Evolutionary conservation across 2,329 filamentous ascomycete species (phyloP).

Genomic region (Aspergillus caelatus): DNA sequence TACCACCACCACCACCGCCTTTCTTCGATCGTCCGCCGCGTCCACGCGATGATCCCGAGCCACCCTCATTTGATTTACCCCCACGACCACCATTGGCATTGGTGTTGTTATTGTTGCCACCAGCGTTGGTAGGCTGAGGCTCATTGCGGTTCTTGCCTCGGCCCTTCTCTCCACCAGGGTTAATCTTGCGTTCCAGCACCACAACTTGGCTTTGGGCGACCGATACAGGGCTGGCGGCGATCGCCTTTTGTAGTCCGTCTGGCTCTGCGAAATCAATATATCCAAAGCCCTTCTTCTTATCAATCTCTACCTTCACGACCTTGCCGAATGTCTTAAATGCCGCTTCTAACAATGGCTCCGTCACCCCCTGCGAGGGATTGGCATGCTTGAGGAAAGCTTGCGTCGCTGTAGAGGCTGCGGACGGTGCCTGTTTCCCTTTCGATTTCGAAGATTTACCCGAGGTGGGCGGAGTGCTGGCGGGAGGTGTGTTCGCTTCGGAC

Average conservation of each 20-base stretch:
- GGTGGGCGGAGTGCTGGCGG: conserved; percentile 20
- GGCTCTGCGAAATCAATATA: conserved; percentile 85
- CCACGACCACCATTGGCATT: conserved; percentile 11
- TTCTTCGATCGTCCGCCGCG: conserved; percentile 24
- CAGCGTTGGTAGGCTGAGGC: conserved; percentile 13
- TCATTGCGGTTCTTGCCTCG: conserved; percentile 36
- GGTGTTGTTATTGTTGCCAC: conserved; percentile 9
- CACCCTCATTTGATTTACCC: conserved; percentile 19
- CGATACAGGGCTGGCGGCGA: conserved; percentile 77
- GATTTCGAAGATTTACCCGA: conserved; percentile 28
- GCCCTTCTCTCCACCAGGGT: conserved; percentile 35
- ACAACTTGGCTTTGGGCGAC: conserved; percentile 86
- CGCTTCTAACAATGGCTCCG: conserved; percentile 74
- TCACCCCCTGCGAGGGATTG: conserved; percentile 89
- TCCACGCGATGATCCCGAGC: conserved; percentile 22
- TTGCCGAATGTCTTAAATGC: conserved; percentile 74
- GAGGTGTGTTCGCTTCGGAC: conserved; percentile 19
- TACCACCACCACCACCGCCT: conserved; percentile 16
- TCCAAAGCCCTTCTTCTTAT: conserved; percentile 91
- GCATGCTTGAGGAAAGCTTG: conserved; percentile 76
- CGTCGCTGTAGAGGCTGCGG: conserved; percentile 33
- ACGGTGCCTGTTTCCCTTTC: conserved; percentile 31
- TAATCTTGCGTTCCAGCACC: conserved; percentile 67
- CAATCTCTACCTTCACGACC: conserved; percentile 82
- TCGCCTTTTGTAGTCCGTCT: conserved; percentile 73